Base-by-base conservation (phyloP, 1,284 basidiomycete genomes). In the Cryptococcus neoformans region DNA sequence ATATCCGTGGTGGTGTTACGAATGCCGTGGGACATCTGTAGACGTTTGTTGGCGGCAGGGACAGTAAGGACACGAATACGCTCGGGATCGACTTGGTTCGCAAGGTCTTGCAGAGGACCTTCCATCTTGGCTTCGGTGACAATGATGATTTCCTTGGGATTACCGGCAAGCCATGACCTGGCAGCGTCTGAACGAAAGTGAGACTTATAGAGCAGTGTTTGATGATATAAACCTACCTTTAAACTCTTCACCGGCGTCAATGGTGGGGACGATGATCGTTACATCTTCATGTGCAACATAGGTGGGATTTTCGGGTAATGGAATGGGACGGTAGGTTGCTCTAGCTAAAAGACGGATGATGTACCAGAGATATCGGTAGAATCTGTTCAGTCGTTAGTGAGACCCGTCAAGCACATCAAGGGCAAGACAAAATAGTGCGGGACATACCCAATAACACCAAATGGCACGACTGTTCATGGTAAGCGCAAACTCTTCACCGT, bases 241-340 rank as follows among this genome's bases (percentile, higher is more conserved):
- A 81, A 95, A 93, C 78, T 92, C 90, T 73, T 92, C 90, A 50
- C 91, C 91, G 11, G 92, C 91, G 73, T 95, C 91, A 71, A 95
- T 94, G 62, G 91, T 94, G 41, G 91, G 92, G 3, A 94, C 91
- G 62, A 95, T 91, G 72, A 93, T 92, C 35, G 92, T 94, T 64
- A 95, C 91, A 81, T 95, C 91, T 76, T 94, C 91, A 5, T 84
- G 82, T 50, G 91, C 88, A 65, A 88, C 79, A 76, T 93, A 95
- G 16, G 91, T 93, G 0, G 91, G 90, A 70, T 89, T 88, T 78
- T 87, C 84, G 50, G 91, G 91, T 12, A 92, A 80, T 0, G 90
- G 90, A 55, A 94, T 85, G 21, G 90, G 90, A 58, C 86, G 84
- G 79, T 93, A 94, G 36, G 86, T 83, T 65, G 82, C 81, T 35